Evolutionary conservation across 805 yeast species (phyloP).

Genomic region (Komagataella populi): DNA sequence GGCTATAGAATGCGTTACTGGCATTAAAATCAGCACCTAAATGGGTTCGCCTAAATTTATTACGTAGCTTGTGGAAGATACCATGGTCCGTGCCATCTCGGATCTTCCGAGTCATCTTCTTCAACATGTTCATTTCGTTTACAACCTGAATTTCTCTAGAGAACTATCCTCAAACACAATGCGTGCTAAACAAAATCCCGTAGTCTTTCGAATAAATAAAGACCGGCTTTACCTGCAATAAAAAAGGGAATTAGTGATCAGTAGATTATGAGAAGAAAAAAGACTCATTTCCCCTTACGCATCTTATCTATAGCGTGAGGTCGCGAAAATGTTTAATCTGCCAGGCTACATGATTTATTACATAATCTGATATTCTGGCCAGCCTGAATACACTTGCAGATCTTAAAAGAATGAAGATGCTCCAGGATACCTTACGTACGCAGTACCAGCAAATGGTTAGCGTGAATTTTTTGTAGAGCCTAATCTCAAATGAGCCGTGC

Average conservation of each 20-base stretch:
- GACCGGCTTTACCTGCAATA: background rate
- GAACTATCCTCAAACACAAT: background rate
- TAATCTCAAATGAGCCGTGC: too few species aligned
- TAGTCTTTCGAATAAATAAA: background rate
- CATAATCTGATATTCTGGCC: background rate
- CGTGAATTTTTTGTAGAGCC: too few species aligned
- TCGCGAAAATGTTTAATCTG: background rate
- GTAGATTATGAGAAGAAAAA: background rate
- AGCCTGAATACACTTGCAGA: background rate
- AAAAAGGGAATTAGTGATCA: background rate
- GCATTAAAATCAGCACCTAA: background rate
- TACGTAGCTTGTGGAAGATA: background rate
- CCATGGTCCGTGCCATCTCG: background rate
- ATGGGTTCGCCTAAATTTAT: background rate
- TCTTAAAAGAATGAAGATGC: too few species aligned
- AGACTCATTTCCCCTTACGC: background rate
- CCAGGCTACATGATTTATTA: background rate
- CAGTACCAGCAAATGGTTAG: too few species aligned
- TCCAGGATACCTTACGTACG: too few species aligned
- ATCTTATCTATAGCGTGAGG: background rate
- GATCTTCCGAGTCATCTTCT: background rate
- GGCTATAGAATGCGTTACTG: background rate
- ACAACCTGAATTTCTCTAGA: background rate
- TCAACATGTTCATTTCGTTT: background rate
- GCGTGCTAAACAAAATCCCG: background rate